Evolutionary conservation across 441 rosid genomes (phyloP).

Genomic region (Adansonia rubrostipa): DNA sequence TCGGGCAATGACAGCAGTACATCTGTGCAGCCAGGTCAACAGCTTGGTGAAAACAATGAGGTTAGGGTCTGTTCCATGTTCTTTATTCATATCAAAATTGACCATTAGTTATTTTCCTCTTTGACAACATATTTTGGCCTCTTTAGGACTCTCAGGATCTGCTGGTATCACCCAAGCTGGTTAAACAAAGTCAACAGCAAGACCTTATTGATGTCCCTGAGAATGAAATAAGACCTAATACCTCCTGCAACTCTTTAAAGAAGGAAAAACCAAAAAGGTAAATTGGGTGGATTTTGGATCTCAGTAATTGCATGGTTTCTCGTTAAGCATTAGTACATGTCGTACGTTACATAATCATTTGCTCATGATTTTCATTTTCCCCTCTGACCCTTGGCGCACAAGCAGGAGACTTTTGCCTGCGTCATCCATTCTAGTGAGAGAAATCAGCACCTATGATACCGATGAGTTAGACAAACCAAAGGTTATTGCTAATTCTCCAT

Average conservation of each 20-base stretch:
- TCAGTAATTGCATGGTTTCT: neutral
- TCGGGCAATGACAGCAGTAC: conserved; percentile 30
- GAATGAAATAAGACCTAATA: conserved; percentile 32
- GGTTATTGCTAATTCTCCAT: conserved; percentile 38
- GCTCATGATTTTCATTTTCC: conserved; percentile 16
- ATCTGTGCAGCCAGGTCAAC: conserved; percentile 30
- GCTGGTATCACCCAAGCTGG: conserved; percentile 28
- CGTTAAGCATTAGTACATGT: neutral
- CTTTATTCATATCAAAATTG: conserved; percentile 4
- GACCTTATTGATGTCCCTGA: conserved; percentile 34
- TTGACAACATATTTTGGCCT: neutral
- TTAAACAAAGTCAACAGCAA: conserved; percentile 26
- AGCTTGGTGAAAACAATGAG: conserved; percentile 32
- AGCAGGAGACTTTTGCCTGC: conserved; percentile 87
- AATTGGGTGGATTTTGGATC: neutral
- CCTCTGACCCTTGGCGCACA: neutral
- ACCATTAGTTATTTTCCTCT: neutral
- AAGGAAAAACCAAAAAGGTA: conserved; percentile 77
- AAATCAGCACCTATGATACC: conserved; percentile 57
- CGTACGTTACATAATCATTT: neutral
- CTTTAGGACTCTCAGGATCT: conserved; percentile 27
- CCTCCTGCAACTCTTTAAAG: conserved; percentile 42
- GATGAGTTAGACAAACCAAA: conserved; percentile 64
- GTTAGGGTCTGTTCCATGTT: conserved; percentile 24
- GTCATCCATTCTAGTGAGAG: conserved; percentile 65